A percentile compares a stretch with the other conserved stretches of the same genome.
Evolutionary conservation across 176 grass and related monocot species (phyloP).

Genomic region (Coix lacrymajobi): DNA sequence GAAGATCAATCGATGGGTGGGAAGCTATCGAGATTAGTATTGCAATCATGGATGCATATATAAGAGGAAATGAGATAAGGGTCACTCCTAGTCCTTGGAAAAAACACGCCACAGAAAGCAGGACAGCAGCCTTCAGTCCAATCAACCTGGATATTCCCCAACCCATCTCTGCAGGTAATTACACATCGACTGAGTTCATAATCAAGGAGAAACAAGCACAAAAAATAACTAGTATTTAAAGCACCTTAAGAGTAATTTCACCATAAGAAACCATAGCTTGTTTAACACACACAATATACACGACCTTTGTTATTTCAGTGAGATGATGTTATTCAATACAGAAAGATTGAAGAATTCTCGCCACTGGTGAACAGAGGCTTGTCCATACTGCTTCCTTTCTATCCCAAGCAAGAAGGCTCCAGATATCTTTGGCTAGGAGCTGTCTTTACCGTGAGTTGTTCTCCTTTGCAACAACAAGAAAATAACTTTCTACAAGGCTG

Average conservation of each 20-base stretch:
- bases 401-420: neutral
- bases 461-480: neutral
- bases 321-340: neutral
- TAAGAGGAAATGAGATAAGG: conserved; percentile 45
- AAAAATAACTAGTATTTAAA: neutral
- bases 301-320: too few relatives aligned
- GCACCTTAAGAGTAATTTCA: neutral
- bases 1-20: conserved; percentile 66
- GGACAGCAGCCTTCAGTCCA: conserved; percentile 50
- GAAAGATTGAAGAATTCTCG: neutral
- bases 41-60: conserved; percentile 52
- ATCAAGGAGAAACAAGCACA: conserved; percentile 9
- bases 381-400: neutral
- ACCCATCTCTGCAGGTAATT: conserved; percentile 22
- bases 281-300: neutral
- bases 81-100: conserved; percentile 42
- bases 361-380: neutral
- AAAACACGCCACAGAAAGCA: conserved; percentile 43
- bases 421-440: neutral
- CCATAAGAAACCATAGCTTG: neutral
- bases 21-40: conserved; percentile 70
- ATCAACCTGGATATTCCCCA: conserved; percentile 85
- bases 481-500: neutral
- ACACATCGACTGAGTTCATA: conserved; percentile 26
- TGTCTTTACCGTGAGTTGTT: neutral